These are phyloP conservation scores for Zygosaccharomyces rouxii DNA, from an alignment of 805 yeast species.

Conservation along the genomic window DNA sequence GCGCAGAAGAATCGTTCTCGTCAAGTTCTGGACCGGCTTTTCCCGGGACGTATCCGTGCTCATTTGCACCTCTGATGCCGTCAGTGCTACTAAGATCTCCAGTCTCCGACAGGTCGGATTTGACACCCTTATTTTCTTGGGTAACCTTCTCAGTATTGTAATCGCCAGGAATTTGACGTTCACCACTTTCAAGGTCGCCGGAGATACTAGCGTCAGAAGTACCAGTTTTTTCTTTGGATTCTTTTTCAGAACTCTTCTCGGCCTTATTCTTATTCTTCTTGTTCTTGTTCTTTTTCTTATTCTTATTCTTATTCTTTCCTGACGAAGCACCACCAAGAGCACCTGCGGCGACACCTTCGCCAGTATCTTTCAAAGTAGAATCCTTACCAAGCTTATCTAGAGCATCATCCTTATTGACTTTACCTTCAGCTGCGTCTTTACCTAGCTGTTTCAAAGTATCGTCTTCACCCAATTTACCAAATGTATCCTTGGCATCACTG, in stretches of 20 bases:
- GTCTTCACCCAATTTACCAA: background rate
- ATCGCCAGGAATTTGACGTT: background rate
- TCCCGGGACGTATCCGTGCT: background rate
- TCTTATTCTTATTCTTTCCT: background rate
- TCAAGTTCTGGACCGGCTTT: background rate
- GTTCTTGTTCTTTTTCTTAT: slow-evolving; percentile 5
- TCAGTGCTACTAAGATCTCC: background rate
- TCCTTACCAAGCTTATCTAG: background rate
- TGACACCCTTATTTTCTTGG: background rate
- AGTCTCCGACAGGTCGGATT: background rate
- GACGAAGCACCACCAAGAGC: background rate
- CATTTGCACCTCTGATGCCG: background rate
- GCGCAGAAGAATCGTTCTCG: background rate
- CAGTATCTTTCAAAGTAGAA: slow-evolving; percentile 8
- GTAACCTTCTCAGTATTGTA: background rate
- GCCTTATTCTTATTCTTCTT: background rate
- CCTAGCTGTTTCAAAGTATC: background rate
- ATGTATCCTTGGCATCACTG: background rate
- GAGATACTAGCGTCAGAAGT: background rate
- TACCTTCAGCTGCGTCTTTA: background rate
- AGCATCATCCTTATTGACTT: background rate
- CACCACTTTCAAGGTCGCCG: background rate
- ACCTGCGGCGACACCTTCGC: slow-evolving; percentile 10
- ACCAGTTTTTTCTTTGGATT: background rate
- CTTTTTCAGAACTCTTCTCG: slow-evolving; percentile 1